Evolutionary conservation across 1,284 basidiomycete species (phyloP), one percentile per base, ranked within the genome.

Genomic region (Melampsora larici-populina): DNA sequence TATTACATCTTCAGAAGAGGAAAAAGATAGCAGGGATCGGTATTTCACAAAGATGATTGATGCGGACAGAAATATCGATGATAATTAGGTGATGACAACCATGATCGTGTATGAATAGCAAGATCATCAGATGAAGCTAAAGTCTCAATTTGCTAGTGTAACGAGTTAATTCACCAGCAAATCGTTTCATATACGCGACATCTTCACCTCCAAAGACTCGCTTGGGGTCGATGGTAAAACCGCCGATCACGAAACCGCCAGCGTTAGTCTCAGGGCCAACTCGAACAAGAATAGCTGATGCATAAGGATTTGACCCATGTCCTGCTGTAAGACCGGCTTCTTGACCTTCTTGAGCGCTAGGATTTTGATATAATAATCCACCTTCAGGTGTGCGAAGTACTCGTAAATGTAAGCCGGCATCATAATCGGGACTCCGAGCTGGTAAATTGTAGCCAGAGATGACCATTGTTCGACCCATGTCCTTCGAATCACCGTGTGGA

Each of bases 341-440:
- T 60, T 70, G 66, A 11, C 26, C 67, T 70, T 70, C 67, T 65
- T 64, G n/a, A 46, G 33, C 6, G 43, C 46, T 69, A 36, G 81
- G 80, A 43, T 81, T 81, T 76, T 80, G 79, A 79, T 82, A 83
- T 24, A 82, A 73, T n/a, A n/a, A n/a, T n/a, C n/a, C n/a, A n/a
- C n/a, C n/a, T n/a, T n/a, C n/a, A n/a, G n/a, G n/a, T n/a, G 80
- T 76, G 36, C 79, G 78, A 4, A 83, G 76, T 0, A 81, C 81
- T 49, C 81, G 80, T 40, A 82, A 72, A 51, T 83, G 82, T 36
- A 83, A 76, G 2, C 79, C 79, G 13, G 81, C 79, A 70, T 82
- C 82, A 75, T 82, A 82, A 5, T 80, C 73, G 13, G 81, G 82
- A 9, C 79, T 67, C 9, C 80, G 81, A 2, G 48, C 18, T 1